Percentiles rank a stretch among this genome's conserved stretches.
phyloP scores from a whole-genome alignment of 2,329 filamentous ascomycete species.

The Ceratocystis colombiana region DNA sequence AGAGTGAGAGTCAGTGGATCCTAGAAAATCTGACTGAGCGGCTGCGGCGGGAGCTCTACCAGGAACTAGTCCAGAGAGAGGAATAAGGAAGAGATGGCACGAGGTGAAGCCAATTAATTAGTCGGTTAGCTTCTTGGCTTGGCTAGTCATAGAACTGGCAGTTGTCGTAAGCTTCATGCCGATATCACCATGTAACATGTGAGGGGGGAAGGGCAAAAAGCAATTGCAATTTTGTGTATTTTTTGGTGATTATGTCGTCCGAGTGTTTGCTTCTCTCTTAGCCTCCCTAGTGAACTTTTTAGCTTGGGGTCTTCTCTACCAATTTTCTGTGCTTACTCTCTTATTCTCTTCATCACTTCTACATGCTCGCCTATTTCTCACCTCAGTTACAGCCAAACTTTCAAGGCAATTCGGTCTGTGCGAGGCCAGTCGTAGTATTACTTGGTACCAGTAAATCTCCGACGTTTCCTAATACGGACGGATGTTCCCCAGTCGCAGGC shows the following conservation, averaged over 20 bases:
- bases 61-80: slow-evolving; percentile 26
- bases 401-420: neutral
- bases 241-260: neutral
- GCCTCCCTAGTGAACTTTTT: neutral
- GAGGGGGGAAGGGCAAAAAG: neutral
- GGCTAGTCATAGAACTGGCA: neutral
- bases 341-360: neutral
- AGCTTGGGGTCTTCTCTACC: neutral
- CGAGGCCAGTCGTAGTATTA: neutral
- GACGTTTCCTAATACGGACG: neutral
- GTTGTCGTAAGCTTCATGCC: neutral
- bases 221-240: neutral
- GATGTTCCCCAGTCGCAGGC: neutral
- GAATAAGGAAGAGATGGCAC: slow-evolving; percentile 6
- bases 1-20: slow-evolving; percentile 64
- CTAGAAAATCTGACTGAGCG: slow-evolving; percentile 51
- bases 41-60: slow-evolving; percentile 47
- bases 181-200: neutral
- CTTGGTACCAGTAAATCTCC: neutral
- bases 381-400: neutral
- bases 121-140: neutral
- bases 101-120: too few species aligned
- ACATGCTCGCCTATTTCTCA: neutral
- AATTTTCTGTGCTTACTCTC: neutral
- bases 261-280: neutral